These are phyloP conservation scores for Holtermanniella nyarrowii DNA, from an alignment of 768 basidiomycete species.

Conservation along the genomic window DNA sequence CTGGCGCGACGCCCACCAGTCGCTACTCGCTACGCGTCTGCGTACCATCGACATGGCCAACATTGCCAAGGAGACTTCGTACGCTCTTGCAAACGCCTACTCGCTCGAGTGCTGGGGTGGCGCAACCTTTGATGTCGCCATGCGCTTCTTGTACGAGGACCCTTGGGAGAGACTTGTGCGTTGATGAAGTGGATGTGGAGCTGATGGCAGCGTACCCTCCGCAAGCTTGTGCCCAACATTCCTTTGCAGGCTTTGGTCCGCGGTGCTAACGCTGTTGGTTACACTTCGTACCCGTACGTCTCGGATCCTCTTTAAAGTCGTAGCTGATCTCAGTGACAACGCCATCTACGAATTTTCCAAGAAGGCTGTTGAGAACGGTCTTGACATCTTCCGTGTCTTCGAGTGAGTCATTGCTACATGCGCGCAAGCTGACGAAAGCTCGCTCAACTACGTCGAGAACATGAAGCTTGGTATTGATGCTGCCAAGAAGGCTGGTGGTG, in stretches of 20 bases:
- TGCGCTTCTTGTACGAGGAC: slow-evolving; percentile 99
- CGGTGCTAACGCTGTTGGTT: slow-evolving; percentile 97
- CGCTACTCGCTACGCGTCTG: slow-evolving; percentile 87
- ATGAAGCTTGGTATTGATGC: slow-evolving; percentile 98
- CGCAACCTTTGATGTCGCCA: slow-evolving; percentile 96
- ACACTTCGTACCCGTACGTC: slow-evolving; percentile 74
- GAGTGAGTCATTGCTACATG: slow-evolving; percentile 43
- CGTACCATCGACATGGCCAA: slow-evolving; percentile 95
- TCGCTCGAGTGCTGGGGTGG: slow-evolving; percentile 98
- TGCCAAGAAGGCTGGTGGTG: slow-evolving; percentile 98
- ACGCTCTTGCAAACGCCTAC: slow-evolving; percentile 89
- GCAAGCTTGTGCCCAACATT: slow-evolving; percentile 95
- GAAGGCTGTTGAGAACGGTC: slow-evolving; percentile 98
- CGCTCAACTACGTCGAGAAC: slow-evolving; percentile 97
- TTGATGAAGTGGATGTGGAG: background rate
- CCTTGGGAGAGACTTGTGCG: slow-evolving; percentile 94
- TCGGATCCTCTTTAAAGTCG: background rate
- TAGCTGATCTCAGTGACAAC: slow-evolving; percentile 57
- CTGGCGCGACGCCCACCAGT: slow-evolving; percentile 99
- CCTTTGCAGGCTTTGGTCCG: slow-evolving; percentile 96
- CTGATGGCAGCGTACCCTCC: slow-evolving; percentile 59
- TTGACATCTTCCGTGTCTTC: slow-evolving; percentile 99
- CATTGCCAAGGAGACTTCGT: slow-evolving; percentile 94
- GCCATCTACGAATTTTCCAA: slow-evolving; percentile 99
- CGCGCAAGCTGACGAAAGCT: slow-evolving; percentile 38